These are phyloP conservation scores for Fusarium luffae DNA, from an alignment of 2,329 filamentous ascomycete genomes.

Conservation along the genomic window DNA sequence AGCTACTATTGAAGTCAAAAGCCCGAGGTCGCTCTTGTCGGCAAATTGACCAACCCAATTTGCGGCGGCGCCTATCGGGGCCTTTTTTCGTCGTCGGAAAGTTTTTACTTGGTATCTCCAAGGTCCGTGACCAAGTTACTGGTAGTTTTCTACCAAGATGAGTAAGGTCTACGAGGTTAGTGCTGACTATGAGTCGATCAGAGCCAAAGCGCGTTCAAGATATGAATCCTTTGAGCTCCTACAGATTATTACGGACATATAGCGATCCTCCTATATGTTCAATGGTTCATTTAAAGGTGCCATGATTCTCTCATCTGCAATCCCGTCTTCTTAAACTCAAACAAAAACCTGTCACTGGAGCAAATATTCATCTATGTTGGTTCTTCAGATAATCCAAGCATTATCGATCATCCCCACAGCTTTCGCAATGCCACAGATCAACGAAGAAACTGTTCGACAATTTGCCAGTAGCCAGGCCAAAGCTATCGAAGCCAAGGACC, in stretches of 20 bases:
- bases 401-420: background rate
- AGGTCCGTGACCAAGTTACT: background rate
- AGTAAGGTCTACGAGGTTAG: background rate
- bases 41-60: background rate
- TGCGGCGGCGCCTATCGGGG: too few relatives aligned
- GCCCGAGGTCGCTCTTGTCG: background rate
- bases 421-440: background rate
- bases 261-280: background rate
- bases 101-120: background rate
- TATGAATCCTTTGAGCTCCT: background rate
- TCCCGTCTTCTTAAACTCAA: background rate
- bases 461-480: slow-evolving; percentile 1
- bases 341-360: background rate
- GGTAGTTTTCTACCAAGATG: background rate
- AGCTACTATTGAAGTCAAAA: background rate
- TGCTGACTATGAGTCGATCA: background rate
- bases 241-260: background rate
- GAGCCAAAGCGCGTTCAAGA: too few relatives aligned
- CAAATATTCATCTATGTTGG: background rate
- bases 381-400: too few relatives aligned
- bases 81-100: too few relatives aligned
- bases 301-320: background rate
- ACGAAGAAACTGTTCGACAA: background rate
- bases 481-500: background rate
- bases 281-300: background rate